Conservation (phyloP, 2,329 filamentous ascomycete species). For the Pyrenochaeta sp. region DNA sequence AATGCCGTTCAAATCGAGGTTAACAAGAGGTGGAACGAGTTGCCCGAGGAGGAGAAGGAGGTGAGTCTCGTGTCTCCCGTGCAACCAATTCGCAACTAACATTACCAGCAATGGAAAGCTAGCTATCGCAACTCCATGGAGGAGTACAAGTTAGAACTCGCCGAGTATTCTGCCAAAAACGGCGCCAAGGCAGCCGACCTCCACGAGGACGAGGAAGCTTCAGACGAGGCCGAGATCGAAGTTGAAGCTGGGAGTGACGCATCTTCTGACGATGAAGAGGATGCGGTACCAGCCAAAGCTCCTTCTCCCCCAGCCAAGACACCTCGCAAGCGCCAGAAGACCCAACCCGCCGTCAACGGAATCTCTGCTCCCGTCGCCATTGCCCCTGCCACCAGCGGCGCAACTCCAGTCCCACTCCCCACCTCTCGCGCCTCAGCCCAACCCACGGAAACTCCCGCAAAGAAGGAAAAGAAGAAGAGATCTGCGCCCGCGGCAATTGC, state of each 20-base stretch:
- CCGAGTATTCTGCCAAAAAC: constrained; percentile 62
- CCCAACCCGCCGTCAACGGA: constrained; percentile 34
- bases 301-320: constrained; percentile 46
- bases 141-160: constrained; percentile 63
- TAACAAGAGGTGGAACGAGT: constrained; percentile 82
- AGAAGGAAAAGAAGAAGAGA: constrained; percentile 45
- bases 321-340: constrained; percentile 50
- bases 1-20: constrained; percentile 89
- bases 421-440: constrained; percentile 17
- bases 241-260: constrained; percentile 54
- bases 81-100: background rate
- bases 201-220: constrained; percentile 47
- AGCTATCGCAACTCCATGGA: constrained; percentile 63
- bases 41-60: constrained; percentile 76
- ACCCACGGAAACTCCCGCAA: constrained; percentile 29
- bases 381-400: constrained; percentile 21
- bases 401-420: constrained; percentile 38
- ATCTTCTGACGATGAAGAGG: constrained; percentile 41
- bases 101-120: constrained; percentile 47
- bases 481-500: constrained; percentile 34
- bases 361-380: constrained; percentile 19
- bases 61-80: constrained; percentile 50
- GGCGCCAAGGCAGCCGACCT: constrained; percentile 51
- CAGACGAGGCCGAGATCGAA: constrained; percentile 30
- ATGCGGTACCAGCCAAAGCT: constrained; percentile 43